Percentiles rank a stretch among this genome's conserved stretches.
Conservation (phyloP, 2,329 filamentous ascomycete species). For the Epichloe hybrida region DNA sequence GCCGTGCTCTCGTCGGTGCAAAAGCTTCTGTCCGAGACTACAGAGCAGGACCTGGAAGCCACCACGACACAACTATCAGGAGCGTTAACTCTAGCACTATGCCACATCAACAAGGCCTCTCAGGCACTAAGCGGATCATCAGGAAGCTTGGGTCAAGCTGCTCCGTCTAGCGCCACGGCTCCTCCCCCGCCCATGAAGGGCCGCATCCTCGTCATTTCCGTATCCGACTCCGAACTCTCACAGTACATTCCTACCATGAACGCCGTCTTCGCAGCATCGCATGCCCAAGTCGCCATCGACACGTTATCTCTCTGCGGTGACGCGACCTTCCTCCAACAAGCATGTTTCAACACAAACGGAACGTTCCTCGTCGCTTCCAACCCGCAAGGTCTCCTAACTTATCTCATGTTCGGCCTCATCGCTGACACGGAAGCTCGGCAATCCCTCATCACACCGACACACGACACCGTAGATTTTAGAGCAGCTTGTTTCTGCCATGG, state of each 20-base stretch:
- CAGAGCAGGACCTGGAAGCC: slow-evolving; percentile 48
- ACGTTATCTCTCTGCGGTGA: slow-evolving; percentile 75
- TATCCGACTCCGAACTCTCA: slow-evolving; percentile 68
- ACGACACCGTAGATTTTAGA: slow-evolving; percentile 84
- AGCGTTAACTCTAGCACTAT: slow-evolving; percentile 76
- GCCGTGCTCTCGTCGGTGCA: slow-evolving; percentile 64
- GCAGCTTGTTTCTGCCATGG: slow-evolving; percentile 98
- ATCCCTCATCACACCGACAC: slow-evolving; percentile 63
- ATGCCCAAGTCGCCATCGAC: slow-evolving; percentile 79
- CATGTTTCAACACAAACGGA: slow-evolving; percentile 49
- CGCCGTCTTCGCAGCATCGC: slow-evolving; percentile 86
- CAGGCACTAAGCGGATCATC: slow-evolving; percentile 49
- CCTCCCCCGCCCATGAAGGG: slow-evolving; percentile 22
- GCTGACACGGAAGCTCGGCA: slow-evolving; percentile 44
- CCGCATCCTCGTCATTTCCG: slow-evolving; percentile 79
- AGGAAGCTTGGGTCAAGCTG: slow-evolving; percentile 23
- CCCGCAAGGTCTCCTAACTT: slow-evolving; percentile 68
- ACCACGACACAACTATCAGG: slow-evolving; percentile 82
- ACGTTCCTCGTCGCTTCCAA: slow-evolving; percentile 39
- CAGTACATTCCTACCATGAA: slow-evolving; percentile 99
- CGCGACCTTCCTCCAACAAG: slow-evolving; percentile 89
- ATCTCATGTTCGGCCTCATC: slow-evolving; percentile 88
- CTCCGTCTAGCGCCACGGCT: slow-evolving; percentile 19
- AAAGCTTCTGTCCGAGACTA: slow-evolving; percentile 58
- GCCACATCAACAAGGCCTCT: slow-evolving; percentile 76